Base-by-base conservation (phyloP, 805 yeast genomes). In the Wickerhamomyces silvicola region DNA sequence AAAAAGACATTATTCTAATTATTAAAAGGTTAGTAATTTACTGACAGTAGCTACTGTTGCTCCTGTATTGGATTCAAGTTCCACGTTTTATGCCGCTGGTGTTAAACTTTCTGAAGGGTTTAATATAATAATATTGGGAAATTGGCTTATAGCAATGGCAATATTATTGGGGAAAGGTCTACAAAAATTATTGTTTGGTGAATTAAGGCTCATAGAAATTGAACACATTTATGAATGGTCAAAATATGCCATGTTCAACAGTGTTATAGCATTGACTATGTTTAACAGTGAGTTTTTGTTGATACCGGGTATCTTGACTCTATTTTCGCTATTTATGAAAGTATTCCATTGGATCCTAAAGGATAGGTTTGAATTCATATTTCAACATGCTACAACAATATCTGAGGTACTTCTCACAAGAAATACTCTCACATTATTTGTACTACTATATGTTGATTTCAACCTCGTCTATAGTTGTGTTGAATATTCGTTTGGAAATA, bases 301-400 rank as follows among this genome's bases (percentile, higher is more conserved):
- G 24, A 57, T 74, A n/a, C 68, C 64, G 33, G 43, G 54, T 39
- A 44, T 55, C 7, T 55, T 65, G 36, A 59, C 66, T 3, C 38
- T 58, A 5, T 46, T 62, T 10, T 46, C 77, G 40, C 48, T 76
- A 48, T 65, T 68, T 53, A 55, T 75, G 50, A 81, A 79, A 48
- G 76, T 81, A 2, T 76, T 81, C 60, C 95, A 87, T 50, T 80
- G 94, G 77, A 68, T 92, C 1, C 55, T 81, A 26, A 50, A 43
- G 23, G 68, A 64, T 60, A 41, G 78, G 27, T 50, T 70, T 35
- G 78, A 71, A 27, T 56, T 59, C 32, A 40, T 71, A 4, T 64
- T 68, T 46, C 80, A 73, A 48, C 57, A 60, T 22, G 54, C 58
- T 18, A 60, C 52, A 33, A 52, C 48, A 39, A 58, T 54, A 4